Percentiles rank a stretch among this genome's conserved stretches.
These are phyloP conservation scores for Kodamaea nitidulidarum DNA, from an alignment of 805 yeast genomes.

Conservation along the genomic window DNA sequence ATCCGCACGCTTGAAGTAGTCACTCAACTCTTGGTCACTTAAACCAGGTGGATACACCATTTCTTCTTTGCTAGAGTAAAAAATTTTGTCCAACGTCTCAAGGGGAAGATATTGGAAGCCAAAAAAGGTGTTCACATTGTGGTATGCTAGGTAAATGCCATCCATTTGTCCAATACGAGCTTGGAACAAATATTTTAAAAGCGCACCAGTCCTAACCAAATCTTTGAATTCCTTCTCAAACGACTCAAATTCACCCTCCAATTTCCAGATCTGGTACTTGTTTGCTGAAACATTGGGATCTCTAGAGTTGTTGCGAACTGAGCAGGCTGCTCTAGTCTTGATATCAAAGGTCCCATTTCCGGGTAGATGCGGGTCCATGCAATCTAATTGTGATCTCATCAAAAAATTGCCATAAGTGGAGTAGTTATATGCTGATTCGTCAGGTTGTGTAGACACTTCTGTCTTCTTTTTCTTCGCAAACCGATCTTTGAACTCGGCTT, in stretches of 20 bases:
- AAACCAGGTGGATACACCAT: constrained; percentile 9
- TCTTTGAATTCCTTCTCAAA: constrained; percentile 78
- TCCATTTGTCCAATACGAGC: constrained; percentile 97
- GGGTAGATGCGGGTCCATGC: constrained; percentile 70
- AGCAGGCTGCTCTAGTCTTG: constrained; percentile 86
- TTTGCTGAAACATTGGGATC: constrained; percentile 53
- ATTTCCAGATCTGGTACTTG: constrained; percentile 62
- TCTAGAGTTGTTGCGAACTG: constrained; percentile 73
- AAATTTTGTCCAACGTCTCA: constrained; percentile 56
- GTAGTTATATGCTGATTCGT: constrained; percentile 57
- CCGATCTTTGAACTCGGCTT: constrained; percentile 43
- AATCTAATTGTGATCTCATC: constrained; percentile 89
- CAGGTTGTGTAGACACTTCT: not conserved
- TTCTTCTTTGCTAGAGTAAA: constrained; percentile 19
- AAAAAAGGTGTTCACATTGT: constrained; percentile 72
- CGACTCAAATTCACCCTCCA: constrained; percentile 69
- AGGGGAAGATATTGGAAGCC: constrained; percentile 89
- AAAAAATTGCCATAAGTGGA: constrained; percentile 64
- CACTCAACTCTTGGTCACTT: constrained; percentile 8
- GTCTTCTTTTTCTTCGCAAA: constrained; percentile 15
- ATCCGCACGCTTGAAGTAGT: constrained; percentile 15
- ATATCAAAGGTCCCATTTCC: constrained; percentile 91
- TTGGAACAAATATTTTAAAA: constrained; percentile 83
- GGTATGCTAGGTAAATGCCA: constrained; percentile 90
- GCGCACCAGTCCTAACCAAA: constrained; percentile 61